Conservation (phyloP, 2,329 filamentous ascomycete species). For the Xylariales sp. region DNA sequence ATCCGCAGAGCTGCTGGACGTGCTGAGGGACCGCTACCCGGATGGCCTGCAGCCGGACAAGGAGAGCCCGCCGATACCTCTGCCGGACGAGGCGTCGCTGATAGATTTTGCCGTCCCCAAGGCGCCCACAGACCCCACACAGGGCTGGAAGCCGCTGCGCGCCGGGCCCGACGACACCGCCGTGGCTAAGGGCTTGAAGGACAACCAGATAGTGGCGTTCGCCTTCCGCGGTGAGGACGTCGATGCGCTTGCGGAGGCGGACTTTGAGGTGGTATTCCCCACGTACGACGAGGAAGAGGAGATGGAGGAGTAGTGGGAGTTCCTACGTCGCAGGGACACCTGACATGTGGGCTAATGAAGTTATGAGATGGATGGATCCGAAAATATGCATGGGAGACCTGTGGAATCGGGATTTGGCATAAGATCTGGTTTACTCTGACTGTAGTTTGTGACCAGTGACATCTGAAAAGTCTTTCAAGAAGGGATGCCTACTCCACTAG, state of each 20-base stretch:
- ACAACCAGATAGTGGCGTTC: slow-evolving; percentile 48
- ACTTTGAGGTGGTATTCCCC: slow-evolving; percentile 43
- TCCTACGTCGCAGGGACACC: too few relatives aligned
- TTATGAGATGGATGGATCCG: too few relatives aligned
- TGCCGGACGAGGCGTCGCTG: slow-evolving; percentile 36
- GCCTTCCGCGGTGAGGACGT: slow-evolving; percentile 33
- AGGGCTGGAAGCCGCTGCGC: slow-evolving; percentile 46
- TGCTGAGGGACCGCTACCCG: slow-evolving; percentile 55
- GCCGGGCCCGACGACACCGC: slow-evolving; percentile 33
- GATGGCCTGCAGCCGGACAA: slow-evolving; percentile 38
- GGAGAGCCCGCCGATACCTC: slow-evolving; percentile 21
- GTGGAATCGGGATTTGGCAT: too few relatives aligned
- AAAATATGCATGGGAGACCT: too few relatives aligned
- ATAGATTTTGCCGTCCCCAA: slow-evolving; percentile 44
- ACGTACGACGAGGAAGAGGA: slow-evolving; percentile 26
- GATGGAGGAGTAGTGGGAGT: slow-evolving; percentile 9
- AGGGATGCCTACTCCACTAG: too few relatives aligned
- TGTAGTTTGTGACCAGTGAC: too few relatives aligned
- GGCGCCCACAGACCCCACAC: slow-evolving; percentile 36
- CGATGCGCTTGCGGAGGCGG: slow-evolving; percentile 30
- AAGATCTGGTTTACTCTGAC: too few relatives aligned
- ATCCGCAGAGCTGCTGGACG: slow-evolving; percentile 52
- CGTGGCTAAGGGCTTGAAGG: slow-evolving; percentile 36
- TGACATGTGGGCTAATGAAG: too few relatives aligned
- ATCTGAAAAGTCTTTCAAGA: too few relatives aligned